Base-by-base conservation (phyloP, 257 asterid species). In the Capsicum rhomboideum region DNA sequence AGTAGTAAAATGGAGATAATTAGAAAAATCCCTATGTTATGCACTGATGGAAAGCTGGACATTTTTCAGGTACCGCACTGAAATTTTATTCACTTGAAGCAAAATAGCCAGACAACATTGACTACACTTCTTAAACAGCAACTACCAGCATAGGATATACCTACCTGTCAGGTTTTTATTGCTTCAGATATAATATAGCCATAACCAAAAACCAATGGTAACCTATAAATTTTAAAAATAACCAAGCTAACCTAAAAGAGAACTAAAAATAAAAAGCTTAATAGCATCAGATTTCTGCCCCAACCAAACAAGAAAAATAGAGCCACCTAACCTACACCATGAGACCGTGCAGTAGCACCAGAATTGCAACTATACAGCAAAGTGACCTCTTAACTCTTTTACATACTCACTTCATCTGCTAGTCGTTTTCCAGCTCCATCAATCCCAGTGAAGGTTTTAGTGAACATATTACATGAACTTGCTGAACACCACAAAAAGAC, bases 401-500 rank as follows among this genome's bases (percentile, higher is more conserved):
- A 63, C 75, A 82, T 80, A 88, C 97, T 91, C 91, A 96, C 99
- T 93, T 97, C 99, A 85, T 97, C 98, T 40, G 98, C 99, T 90
- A 97, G 92, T 83, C 98, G 92, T 89, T 90, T 90, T 84, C 98
- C 99, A 82, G 98, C 92, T 66, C 92, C 98, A 82, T 95, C 97
- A 85, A 95, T 93, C 83, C 99, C 99, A 10, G 96, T 82, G 91
- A 97, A 95, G 58, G 99, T 95, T 89, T 95, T 97, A 23, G 96
- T 90, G 89, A 90, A 97, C 78, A 84, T 91, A 89, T 97, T 97
- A 83, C 93, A 93, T 82, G 98, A 91, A 89, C 98, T 97, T 61
- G 94, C 99, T 97, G 97, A 90, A 87, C 56, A 34, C 63, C 63
- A 77, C 46, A n/a, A 46, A 52, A 50, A 69, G 31, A 13, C 14